phyloP scores from a whole-genome alignment of 345 rosid species.

The Eucalyptus pumila region DNA sequence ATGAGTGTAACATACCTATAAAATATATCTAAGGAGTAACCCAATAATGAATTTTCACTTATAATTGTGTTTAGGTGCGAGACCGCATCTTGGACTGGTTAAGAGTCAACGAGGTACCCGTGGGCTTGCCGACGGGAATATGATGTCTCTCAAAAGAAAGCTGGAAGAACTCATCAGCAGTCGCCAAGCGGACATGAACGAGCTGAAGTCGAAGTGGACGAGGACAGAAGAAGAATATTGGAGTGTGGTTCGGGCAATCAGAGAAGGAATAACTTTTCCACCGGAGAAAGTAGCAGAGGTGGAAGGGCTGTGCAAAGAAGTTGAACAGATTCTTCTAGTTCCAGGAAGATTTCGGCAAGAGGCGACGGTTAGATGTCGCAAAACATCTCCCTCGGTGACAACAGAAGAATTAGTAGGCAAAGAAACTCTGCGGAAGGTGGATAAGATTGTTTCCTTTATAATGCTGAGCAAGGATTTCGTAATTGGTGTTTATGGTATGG shows the following conservation, averaged over 20 bases:
- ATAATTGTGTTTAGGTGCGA: not conserved
- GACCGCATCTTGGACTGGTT: not conserved
- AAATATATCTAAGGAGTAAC: not conserved
- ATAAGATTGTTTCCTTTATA: not conserved
- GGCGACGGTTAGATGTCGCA: not conserved
- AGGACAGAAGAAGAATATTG: not conserved
- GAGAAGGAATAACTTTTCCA: not conserved
- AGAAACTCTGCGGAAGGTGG: not conserved
- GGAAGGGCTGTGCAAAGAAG: not conserved
- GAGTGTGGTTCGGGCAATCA: not conserved
- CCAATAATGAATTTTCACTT: not conserved
- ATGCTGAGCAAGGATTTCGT: fast-evolving
- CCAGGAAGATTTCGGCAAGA: not conserved
- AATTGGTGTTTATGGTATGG: not conserved
- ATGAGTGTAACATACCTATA: no score
- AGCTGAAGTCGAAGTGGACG: not conserved
- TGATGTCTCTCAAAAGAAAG: not conserved
- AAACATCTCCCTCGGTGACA: not conserved
- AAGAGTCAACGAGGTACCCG: not conserved
- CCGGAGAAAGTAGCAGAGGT: not conserved
- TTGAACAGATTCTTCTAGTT: not conserved
- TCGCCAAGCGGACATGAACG: not conserved
- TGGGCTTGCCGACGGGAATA: not conserved
- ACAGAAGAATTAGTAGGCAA: not conserved
- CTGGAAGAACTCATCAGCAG: not conserved